Evolutionary conservation across 495 filamentous ascomycete species (phyloP).

Genomic region (Penicillium steckii): DNA sequence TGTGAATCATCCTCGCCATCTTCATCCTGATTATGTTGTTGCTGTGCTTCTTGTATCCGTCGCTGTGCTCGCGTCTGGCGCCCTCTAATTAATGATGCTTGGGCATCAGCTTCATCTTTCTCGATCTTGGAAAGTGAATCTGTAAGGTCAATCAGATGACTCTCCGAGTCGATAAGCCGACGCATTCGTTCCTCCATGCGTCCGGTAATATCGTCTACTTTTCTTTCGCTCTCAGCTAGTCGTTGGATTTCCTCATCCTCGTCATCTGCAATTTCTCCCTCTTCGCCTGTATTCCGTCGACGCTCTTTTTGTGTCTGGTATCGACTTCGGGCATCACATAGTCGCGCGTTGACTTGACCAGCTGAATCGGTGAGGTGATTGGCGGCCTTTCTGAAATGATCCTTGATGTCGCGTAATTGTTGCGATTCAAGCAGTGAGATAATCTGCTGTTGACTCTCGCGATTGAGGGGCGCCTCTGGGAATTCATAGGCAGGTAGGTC

Average conservation of each 20-base stretch:
- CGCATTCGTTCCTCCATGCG: conserved; percentile 41
- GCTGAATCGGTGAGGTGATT: conserved; percentile 42
- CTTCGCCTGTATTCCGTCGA: conserved; percentile 8
- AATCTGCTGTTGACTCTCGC: conserved; percentile 32
- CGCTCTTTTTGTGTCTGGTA: conserved; percentile 29
- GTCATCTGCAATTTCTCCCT: conserved; percentile 6
- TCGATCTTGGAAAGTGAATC: conserved; percentile 31
- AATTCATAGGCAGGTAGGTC: conserved; percentile 59
- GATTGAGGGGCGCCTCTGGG: conserved; percentile 49
- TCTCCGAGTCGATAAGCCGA: conserved; percentile 37
- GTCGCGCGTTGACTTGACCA: conserved; percentile 48
- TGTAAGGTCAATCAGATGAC: conserved; percentile 31
- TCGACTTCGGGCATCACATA: conserved; percentile 32
- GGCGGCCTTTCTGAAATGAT: conserved; percentile 35
- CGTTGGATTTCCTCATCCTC: conserved; percentile 22
- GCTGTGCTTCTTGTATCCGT: conserved; percentile 3
- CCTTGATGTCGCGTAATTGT: conserved; percentile 30
- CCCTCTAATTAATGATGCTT: conserved; percentile 6
- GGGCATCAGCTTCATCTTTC: conserved; percentile 17
- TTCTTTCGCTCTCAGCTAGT: conserved; percentile 27
- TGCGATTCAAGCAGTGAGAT: conserved; percentile 29
- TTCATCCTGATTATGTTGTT: conserved; percentile 14
- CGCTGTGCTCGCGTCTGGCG: conserved; percentile 26
- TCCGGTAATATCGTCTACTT: conserved; percentile 32
- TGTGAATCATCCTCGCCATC: conserved; percentile 22